phyloP scores from a whole-genome alignment of 495 filamentous ascomycete genomes.

The Penicillium robsamsonii region DNA sequence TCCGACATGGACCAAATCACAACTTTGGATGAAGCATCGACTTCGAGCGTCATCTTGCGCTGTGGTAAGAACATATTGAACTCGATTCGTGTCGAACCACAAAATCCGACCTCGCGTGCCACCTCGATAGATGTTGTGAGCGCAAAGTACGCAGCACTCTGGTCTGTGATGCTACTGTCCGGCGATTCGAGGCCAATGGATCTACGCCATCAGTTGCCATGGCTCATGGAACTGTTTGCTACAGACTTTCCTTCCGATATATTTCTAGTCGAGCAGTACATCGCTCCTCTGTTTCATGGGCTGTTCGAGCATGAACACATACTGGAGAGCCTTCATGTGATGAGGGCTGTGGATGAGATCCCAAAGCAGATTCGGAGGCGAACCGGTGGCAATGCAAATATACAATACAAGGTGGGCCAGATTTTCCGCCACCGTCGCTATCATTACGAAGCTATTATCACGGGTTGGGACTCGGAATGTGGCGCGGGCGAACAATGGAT shows the following conservation, averaged over 20 bases:
- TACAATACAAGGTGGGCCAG: constrained; percentile 77
- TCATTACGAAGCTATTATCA: constrained; percentile 74
- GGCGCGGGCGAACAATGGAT: constrained; percentile 52
- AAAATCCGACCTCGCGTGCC: constrained; percentile 14
- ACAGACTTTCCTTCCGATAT: constrained; percentile 60
- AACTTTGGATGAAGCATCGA: constrained; percentile 59
- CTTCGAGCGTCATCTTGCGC: constrained; percentile 67
- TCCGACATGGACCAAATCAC: constrained; percentile 47
- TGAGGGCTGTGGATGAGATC: constrained; percentile 59
- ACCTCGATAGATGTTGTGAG: constrained; percentile 56
- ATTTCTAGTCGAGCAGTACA: constrained; percentile 61
- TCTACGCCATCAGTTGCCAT: constrained; percentile 61
- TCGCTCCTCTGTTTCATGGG: constrained; percentile 55
- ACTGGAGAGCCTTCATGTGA: constrained; percentile 53
- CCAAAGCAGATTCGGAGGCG: constrained; percentile 53
- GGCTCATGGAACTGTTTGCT: constrained; percentile 65
- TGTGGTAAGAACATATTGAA: constrained; percentile 78
- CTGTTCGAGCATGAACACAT: constrained; percentile 45
- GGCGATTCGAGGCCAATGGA: constrained; percentile 48
- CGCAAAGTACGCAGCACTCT: constrained; percentile 73
- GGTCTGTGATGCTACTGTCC: constrained; percentile 68
- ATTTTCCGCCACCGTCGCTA: constrained; percentile 83
- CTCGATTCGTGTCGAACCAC: constrained; percentile 48
- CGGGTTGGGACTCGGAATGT: constrained; percentile 76
- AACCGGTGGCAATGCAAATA: constrained; percentile 35